These are phyloP conservation scores for Calonectria pseudoturangicola DNA, from an alignment of 2,329 filamentous ascomycete genomes.

Conservation along the genomic window DNA sequence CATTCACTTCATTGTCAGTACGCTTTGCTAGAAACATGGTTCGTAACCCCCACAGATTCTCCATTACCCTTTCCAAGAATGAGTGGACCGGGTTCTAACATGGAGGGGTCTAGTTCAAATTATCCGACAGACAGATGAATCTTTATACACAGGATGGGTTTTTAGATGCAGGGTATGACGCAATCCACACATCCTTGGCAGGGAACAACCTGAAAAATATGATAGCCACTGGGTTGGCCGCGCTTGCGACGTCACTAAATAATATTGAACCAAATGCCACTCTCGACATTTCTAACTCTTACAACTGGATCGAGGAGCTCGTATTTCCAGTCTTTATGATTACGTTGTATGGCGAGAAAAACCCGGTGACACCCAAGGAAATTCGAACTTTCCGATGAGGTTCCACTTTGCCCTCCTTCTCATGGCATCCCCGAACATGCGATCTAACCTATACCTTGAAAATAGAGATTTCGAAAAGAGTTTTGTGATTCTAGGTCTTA, in stretches of 20 bases:
- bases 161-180: constrained; percentile 24
- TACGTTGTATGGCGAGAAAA: constrained; percentile 65
- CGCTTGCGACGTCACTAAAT: constrained; percentile 29
- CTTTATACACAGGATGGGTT: neutral
- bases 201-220: constrained; percentile 43
- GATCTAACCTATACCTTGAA: neutral
- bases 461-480: constrained; percentile 34
- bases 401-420: neutral
- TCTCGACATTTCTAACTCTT: constrained; percentile 57
- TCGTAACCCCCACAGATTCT: neutral
- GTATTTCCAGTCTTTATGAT: constrained; percentile 62
- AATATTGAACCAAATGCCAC: neutral
- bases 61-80: neutral
- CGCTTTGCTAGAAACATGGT: constrained; percentile 51
- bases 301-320: constrained; percentile 60
- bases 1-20: constrained; percentile 63
- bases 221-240: constrained; percentile 13
- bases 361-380: constrained; percentile 57
- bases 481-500: neutral
- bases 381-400: constrained; percentile 62
- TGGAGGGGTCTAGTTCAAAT: constrained; percentile 29
- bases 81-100: neutral
- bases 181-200: constrained; percentile 37
- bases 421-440: no score
- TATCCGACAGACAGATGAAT: constrained; percentile 22